Evolutionary conservation across 306 rosid genomes (phyloP), one percentile per base, ranked within the genome.

Genomic region (Boehmeria nivea): DNA sequence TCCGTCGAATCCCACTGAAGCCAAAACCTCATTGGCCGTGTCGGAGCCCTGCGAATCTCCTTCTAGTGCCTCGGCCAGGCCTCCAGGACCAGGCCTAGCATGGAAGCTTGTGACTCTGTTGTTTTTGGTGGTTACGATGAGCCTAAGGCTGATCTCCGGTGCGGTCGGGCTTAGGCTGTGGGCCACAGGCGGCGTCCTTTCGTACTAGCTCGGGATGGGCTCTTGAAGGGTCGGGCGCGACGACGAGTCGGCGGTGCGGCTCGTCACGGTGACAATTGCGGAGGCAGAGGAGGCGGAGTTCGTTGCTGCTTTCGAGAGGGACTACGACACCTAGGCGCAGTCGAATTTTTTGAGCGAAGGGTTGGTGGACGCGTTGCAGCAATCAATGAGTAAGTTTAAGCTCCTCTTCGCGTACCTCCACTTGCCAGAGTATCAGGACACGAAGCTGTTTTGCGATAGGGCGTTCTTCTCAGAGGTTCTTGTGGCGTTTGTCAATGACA

Each of bases 361-460:
- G 16, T 93, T 87, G 67, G 77, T 85, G 96, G 99, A 85, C 42
- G 94, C 96, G 3, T 67, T 93, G 47, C 95, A 93, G 69, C 68
- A 95, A 56, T 93, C 99, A 1, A 79, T 86, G 71, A 87, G 69
- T 24, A 57, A 68, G 16, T 93, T 75, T 62, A 81, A 81, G 79
- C 84, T 87, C 11, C 59, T 93, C 63, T 93, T 93, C 47, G 95
- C 87, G 38, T 93, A 93, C 58, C 58, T 93, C 69, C 99, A 93
- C 68, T 93, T 96, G 24, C 99, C 96, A 6, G 99, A 93, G 19
- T 95, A 93, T 71, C 96, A 82, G 1, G 99, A 93, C 68, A 81
- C 95, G 48, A 88, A 89, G 8, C 52, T 60, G 55, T 93, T 93
- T 64, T 93, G 99, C 42, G 76, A 78, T 64, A 69, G 88, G 69